Evolutionary conservation across 345 rosid genomes (phyloP), one percentile per base, ranked within the genome.

Genomic region (Dipteronia sinensis): DNA sequence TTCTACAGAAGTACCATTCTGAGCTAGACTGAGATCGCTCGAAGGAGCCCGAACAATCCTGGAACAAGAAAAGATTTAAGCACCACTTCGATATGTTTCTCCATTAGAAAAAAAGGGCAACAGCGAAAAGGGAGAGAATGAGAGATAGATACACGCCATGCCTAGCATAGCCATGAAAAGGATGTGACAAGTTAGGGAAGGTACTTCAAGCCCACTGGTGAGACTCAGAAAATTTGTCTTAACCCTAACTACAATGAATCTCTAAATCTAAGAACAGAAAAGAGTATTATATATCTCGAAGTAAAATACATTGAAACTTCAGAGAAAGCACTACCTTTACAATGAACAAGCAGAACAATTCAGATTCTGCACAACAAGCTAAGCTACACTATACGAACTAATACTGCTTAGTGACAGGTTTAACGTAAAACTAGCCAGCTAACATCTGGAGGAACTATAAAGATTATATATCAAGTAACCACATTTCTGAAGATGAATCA

Each of bases 21-120:
- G 83, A 46, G 77, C 42, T 15, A 83, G 82, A 76, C 80, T 82
- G 58, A 96, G 89, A 79, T 94, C 97, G 77, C 15, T 72, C 66
- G 92, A 72, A 70, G 97, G 86, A 71, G 88, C 76, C 82, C 88
- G 88, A 83, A 96, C 83, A 76, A 89, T 87, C 86, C 98, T 95
- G 75, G 76, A 67, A 78, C 71, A 69, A 59, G 78, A 80, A 31
- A 71, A 74, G 16, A 61, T 20, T 53, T 5, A 74, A 75, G 34
- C 22, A 49, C 51, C 44, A 51, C 16, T 15, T 44, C 19, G 23
- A 31, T 19, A 27, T 13, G 27, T 22, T 10, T 55, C 12, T 27
- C 5, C n/a, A 64, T 49, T 10, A 47, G 46, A 34, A 46, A 1
- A 1, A 62, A 42, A 17, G 20, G 53, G 53, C 6, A 20, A 16